A percentile compares a stretch with the other conserved stretches of the same genome.
Conservation (phyloP, 2,329 filamentous ascomycete species). For the Colletotrichum sp. region DNA sequence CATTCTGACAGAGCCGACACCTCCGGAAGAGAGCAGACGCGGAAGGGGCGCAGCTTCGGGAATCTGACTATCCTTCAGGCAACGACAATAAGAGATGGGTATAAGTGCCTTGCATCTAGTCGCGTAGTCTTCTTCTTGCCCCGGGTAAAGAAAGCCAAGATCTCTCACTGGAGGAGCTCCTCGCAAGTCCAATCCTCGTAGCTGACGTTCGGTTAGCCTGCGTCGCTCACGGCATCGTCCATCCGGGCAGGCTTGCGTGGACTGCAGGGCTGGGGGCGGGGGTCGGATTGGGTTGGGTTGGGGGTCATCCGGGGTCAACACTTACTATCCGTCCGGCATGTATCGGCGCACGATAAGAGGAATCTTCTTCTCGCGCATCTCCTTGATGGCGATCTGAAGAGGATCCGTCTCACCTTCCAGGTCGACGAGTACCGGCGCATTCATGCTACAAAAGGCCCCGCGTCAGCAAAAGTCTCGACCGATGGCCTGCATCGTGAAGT, state of each 20-base stretch:
- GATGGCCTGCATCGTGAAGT: background rate
- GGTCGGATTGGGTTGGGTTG: background rate
- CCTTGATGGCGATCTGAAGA: conserved; percentile 95
- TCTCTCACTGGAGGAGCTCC: conserved; percentile 73
- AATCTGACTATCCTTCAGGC: conserved; percentile 10
- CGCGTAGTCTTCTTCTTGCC: conserved; percentile 1
- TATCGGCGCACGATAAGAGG: conserved; percentile 94
- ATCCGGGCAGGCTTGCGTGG: background rate
- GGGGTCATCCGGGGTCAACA: conserved; percentile 26
- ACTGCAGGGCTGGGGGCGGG: background rate
- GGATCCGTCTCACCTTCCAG: conserved; percentile 98
- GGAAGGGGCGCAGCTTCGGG: conserved; percentile 1
- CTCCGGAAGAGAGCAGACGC: background rate
- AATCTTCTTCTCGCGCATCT: conserved; percentile 98
- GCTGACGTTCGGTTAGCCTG: conserved; percentile 47
- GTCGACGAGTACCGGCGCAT: conserved; percentile 94
- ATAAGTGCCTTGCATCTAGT: conserved; percentile 21
- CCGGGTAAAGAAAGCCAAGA: background rate
- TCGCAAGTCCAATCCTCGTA: conserved; percentile 99
- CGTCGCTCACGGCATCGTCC: conserved; percentile 22
- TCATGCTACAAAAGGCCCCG: conserved; percentile 71
- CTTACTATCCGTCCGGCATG: conserved; percentile 94
- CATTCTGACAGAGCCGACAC: background rate
- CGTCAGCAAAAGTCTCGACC: conserved; percentile 20
- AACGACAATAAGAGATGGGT: conserved; percentile 19